Percentiles rank a stretch among this genome's conserved stretches.
Conservation (phyloP, 1,284 basidiomycete species). For the Caloboletus firmus region DNA sequence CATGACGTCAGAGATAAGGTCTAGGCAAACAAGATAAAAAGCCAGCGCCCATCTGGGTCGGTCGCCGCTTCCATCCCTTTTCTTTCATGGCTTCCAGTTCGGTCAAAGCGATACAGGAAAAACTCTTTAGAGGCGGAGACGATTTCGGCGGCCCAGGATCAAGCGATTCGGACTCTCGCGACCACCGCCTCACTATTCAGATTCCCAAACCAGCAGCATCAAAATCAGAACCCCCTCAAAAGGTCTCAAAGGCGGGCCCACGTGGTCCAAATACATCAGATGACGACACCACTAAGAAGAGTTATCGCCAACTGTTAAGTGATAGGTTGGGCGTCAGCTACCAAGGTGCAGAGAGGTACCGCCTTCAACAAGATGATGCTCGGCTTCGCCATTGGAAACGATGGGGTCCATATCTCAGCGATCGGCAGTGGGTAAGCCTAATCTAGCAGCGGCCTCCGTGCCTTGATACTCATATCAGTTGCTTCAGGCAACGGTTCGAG, state of each 20-base stretch:
- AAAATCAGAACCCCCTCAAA: slow-evolving; percentile 41
- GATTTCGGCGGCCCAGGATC: slow-evolving; percentile 20
- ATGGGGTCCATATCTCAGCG: slow-evolving; percentile 97
- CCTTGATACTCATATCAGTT: slow-evolving; percentile 11
- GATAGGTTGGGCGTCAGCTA: slow-evolving; percentile 59
- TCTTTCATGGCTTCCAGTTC: slow-evolving; percentile 41
- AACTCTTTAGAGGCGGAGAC: slow-evolving; percentile 62
- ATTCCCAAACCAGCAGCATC: slow-evolving; percentile 62
- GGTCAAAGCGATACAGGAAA: slow-evolving; percentile 69
- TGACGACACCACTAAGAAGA: slow-evolving; percentile 27
- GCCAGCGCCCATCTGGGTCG: not conserved
- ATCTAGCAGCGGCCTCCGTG: not conserved
- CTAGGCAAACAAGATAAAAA: slow-evolving; percentile 6
- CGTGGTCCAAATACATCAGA: slow-evolving; percentile 29
- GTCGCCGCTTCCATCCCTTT: not conserved
- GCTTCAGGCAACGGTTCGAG: slow-evolving; percentile 87
- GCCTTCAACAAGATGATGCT: slow-evolving; percentile 68
- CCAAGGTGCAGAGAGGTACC: slow-evolving; percentile 65
- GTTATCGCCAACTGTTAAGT: slow-evolving; percentile 62
- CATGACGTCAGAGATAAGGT: slow-evolving; percentile 26
- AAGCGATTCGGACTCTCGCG: slow-evolving; percentile 36
- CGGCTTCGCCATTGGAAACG: slow-evolving; percentile 90
- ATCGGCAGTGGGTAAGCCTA: slow-evolving; percentile 89
- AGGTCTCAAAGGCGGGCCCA: slow-evolving; percentile 44
- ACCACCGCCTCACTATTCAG: slow-evolving; percentile 67